Evolutionary conservation across 2,329 filamentous ascomycete genomes (phyloP), one percentile per base, ranked within the genome.

Genomic region (Monosporascus sp.): DNA sequence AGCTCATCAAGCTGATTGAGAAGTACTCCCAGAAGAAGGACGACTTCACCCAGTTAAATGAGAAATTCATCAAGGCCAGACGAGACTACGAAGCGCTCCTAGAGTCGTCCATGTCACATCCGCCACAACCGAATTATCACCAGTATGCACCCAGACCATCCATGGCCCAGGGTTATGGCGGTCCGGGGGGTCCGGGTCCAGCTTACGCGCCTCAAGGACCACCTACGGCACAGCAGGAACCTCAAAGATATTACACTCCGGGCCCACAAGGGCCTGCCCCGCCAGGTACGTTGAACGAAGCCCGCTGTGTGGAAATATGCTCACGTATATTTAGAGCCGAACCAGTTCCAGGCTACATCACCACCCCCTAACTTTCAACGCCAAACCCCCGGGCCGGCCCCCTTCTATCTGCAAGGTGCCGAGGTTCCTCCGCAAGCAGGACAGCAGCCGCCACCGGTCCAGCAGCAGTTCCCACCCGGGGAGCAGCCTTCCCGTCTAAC

Each of bases 11-110:
- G 74, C 76, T 99, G 49, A 99, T 99, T 68, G 94, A 95, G 58
- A 97, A 97, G 70, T 99, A 99, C 69, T 97, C 94, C 9, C 94
- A 99, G 70, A 97, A 96, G 82, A 99, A 99, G 75, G 94, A 99
- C 72, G 94, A 99, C 70, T 97, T 99, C 67, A 97, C 94, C 2
- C 93, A 97, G 69, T 78, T 99, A 58, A 99, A 99, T 66, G 94
- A 99, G 72, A 97, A 97, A 74, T 99, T 99, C 72, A 97, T 99
- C 78, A 99, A 99, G 73, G 94, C 94, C 46, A 87, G 94, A 59
- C 84, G 93, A 64, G 94, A 99, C 72, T 99, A 99, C 69, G 94
- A 99, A 73, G 86, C 89, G 31, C 80, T 99, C n/a, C 78, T 99
- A 20, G 94, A 99, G 71, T 88, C 90, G 19, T 97, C 93, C 52